Evolutionary conservation across 148 eudicot genomes (phyloP).

Genomic region (Heliosperma pusillum): DNA sequence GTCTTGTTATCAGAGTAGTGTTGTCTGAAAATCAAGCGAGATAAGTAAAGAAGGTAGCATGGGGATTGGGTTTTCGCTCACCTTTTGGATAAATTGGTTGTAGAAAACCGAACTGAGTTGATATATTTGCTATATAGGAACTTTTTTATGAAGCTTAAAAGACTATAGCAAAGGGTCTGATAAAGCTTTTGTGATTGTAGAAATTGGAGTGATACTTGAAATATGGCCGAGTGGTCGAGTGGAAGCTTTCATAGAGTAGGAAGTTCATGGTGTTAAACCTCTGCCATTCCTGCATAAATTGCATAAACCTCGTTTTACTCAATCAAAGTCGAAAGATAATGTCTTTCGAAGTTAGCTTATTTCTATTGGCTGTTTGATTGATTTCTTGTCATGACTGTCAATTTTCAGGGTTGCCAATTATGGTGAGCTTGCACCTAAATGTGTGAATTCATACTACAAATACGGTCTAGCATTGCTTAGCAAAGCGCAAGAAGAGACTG

Average conservation of each 20-base stretch:
- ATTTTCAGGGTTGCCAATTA: slow-evolving; percentile 54
- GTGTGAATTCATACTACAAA: slow-evolving; percentile 67
- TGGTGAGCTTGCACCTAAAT: slow-evolving; percentile 92
- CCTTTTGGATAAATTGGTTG: neutral
- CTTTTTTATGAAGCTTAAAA: neutral
- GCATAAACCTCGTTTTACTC: neutral
- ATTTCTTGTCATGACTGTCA: neutral
- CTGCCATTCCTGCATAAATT: neutral
- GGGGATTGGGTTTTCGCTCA: neutral
- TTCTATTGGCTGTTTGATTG: neutral
- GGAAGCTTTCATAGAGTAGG: neutral
- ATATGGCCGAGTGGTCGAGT: too few relatives aligned
- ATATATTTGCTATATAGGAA: neutral
- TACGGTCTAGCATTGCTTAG: slow-evolving; percentile 81
- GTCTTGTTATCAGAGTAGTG: neutral
- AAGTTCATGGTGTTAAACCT: neutral
- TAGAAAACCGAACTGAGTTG: neutral
- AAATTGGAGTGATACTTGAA: too few relatives aligned
- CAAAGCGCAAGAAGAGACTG: slow-evolving; percentile 97
- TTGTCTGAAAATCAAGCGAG: neutral
- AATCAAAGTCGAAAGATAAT: too few relatives aligned
- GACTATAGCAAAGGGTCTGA: neutral
- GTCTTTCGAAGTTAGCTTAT: neutral
- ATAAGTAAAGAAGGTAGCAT: neutral
- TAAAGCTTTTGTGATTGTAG: too few relatives aligned